A percentile compares a stretch with the other conserved stretches of the same genome.
Conservation (phyloP, 139 green algal species). For the Volvox africanus region DNA sequence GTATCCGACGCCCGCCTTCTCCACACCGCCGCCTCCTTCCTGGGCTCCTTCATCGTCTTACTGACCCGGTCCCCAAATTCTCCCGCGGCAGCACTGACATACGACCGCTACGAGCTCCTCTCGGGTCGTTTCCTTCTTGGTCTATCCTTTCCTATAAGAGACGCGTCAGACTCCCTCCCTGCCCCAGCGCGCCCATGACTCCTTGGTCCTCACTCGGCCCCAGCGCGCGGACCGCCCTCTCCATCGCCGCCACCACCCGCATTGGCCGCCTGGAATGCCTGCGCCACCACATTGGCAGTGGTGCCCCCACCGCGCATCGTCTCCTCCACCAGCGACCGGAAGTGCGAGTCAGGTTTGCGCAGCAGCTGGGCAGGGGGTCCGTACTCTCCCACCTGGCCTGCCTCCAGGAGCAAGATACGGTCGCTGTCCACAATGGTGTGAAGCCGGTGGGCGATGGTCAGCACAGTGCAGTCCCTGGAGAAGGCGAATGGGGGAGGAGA, state of each 20-base stretch:
- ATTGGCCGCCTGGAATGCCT: constrained; percentile 1
- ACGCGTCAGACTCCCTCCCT: too few species aligned
- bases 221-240: background rate
- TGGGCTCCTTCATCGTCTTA: too few species aligned
- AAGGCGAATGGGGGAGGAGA: background rate
- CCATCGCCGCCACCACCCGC: background rate
- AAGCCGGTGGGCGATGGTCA: constrained; percentile 79
- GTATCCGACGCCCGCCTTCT: too few species aligned
- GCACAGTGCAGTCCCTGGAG: constrained; percentile 63
- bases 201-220: background rate
- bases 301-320: constrained; percentile 10
- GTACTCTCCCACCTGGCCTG: constrained; percentile 74
- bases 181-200: too few species aligned
- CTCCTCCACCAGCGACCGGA: constrained; percentile 49
- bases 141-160: too few species aligned
- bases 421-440: constrained; percentile 86
- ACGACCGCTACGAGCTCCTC: too few species aligned
- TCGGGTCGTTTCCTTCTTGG: too few species aligned
- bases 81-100: too few species aligned
- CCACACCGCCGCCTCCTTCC: too few species aligned
- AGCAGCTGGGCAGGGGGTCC: constrained; percentile 69
- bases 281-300: constrained; percentile 11
- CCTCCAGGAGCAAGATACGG: constrained; percentile 78
- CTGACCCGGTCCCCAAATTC: too few species aligned
- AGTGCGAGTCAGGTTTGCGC: constrained; percentile 8